Percentiles rank a stretch among this genome's conserved stretches.
Conservation (phyloP, 2,329 filamentous ascomycete species). For the Fusarium sp. region DNA sequence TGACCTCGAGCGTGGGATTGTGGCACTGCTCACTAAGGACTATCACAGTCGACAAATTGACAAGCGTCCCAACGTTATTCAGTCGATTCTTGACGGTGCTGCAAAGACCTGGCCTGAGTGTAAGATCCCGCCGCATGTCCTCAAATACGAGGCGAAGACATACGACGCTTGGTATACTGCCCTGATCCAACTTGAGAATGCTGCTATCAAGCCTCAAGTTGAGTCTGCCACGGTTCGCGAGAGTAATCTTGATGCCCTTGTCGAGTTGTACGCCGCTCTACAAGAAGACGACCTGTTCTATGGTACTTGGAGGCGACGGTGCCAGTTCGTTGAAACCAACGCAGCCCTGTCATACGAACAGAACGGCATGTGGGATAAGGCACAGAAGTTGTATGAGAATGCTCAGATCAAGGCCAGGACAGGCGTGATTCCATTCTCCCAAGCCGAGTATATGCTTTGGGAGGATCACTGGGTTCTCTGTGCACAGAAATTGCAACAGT, state of each 20-base stretch:
- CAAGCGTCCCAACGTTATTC: conserved; percentile 93
- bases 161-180: conserved; percentile 99
- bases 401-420: conserved; percentile 98
- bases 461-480: conserved; percentile 99
- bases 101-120: conserved; percentile 87
- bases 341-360: conserved; percentile 98
- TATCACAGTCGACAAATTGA: conserved; percentile 96
- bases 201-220: conserved; percentile 84
- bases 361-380: conserved; percentile 99
- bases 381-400: conserved; percentile 94
- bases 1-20: conserved; percentile 91
- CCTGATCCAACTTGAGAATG: conserved; percentile 88
- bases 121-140: conserved; percentile 93
- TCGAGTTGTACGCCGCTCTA: conserved; percentile 89
- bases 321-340: conserved; percentile 97
- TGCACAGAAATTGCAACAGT: conserved; percentile 97
- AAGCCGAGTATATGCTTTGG: conserved; percentile 98
- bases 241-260: conserved; percentile 95
- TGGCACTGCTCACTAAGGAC: conserved; percentile 92
- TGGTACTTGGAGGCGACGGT: conserved; percentile 93
- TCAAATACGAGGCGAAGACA: conserved; percentile 94
- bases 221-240: conserved; percentile 89
- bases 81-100: conserved; percentile 89
- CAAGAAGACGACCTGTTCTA: conserved; percentile 99
- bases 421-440: conserved; percentile 94